These are phyloP conservation scores for sunflower (Helianthus annuus) DNA, from an alignment of 129 eudicot species.

Conservation along the genomic window DNA sequence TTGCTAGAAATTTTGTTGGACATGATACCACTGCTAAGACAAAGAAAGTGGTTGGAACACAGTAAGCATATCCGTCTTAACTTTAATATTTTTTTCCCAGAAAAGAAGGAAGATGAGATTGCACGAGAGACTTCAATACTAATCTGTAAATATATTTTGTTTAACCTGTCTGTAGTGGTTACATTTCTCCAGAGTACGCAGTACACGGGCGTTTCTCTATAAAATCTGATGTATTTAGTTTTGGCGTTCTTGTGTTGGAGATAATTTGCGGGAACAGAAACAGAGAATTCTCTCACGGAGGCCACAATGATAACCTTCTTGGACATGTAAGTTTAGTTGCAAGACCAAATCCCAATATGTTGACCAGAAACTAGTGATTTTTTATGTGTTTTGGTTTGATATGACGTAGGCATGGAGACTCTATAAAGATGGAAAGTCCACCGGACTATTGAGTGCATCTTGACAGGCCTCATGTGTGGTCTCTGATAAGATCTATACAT, in stretches of 20 bases:
- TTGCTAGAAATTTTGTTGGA: slow-evolving; percentile 37
- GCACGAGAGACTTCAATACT: neutral
- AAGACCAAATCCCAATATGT: neutral
- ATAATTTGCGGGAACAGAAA: slow-evolving; percentile 39
- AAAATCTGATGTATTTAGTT: slow-evolving; percentile 40
- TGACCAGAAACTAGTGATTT: neutral
- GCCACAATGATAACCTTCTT: slow-evolving; percentile 42
- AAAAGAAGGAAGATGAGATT: neutral
- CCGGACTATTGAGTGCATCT: slow-evolving; percentile 11
- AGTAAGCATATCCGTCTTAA: slow-evolving; percentile 33
- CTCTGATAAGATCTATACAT: neutral
- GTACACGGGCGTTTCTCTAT: slow-evolving; percentile 30
- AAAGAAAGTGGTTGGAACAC: slow-evolving; percentile 41
- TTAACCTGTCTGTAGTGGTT: slow-evolving; percentile 18
- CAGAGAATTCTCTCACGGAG: slow-evolving; percentile 27
- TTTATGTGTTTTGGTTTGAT: neutral
- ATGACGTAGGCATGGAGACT: slow-evolving; percentile 23
- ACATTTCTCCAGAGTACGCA: slow-evolving; percentile 39
- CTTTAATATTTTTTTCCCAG: neutral
- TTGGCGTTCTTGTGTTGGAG: slow-evolving; percentile 38
- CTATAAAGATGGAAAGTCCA: slow-evolving; percentile 15
- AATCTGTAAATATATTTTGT: neutral
- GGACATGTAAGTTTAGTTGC: slow-evolving; percentile 46
- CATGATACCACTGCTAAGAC: slow-evolving; percentile 26
- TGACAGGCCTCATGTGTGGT: neutral